Base-by-base conservation (phyloP, 805 yeast genomes). In the Sugiyamaella chiloensis region DNA sequence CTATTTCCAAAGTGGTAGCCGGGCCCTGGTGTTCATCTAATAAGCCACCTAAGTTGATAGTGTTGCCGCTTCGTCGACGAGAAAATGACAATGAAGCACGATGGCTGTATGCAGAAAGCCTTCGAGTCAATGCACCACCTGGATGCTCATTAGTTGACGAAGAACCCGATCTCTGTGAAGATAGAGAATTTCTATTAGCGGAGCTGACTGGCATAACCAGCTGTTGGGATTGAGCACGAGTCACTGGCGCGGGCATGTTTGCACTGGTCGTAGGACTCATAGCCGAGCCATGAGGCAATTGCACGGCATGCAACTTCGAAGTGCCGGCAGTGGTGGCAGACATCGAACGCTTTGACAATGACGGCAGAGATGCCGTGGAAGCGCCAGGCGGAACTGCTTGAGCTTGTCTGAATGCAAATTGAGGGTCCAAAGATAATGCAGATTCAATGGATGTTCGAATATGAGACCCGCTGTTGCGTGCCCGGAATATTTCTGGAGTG, bases 1-100 rank as follows among this genome's bases (percentile, higher is more conserved):
- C 56, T 21, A 57, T 53, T 40, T 62, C 68, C 19, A 35, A 45
- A 12, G 40, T 43, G 11, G 48, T 36, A 16, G 50, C 51, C 12
- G 42, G 39, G 30, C 41, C 34, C 12, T 44, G 50, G 3, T 14
- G 21, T n/a, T 40, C 47, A 5, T 42, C 23, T 23, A 24, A 30
- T 4, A 23, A 27, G 8, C 42, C 24, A 16, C 31, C 16, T 11
- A 16, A 31, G 24, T 48, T 26, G n/a, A n/a, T n/a, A n/a, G n/a
- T n/a, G 26, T 35, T 40, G 5, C 32, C 44, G 46, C 46, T 49
- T 3, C 51, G 37, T 26, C 55, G 50, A 1, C 53, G 50, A n/a
- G 53, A 44, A 40, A 52, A 52, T 24, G 55, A 52, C 24, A 52
- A 49, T 12, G 55, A 52, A 2, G 52, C 19, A 4, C 55, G 46